A percentile compares a stretch with the other conserved stretches of the same genome.
These are phyloP conservation scores for Clonostachys rhizophaga DNA, from an alignment of 2,329 filamentous ascomycete genomes.

Conservation along the genomic window DNA sequence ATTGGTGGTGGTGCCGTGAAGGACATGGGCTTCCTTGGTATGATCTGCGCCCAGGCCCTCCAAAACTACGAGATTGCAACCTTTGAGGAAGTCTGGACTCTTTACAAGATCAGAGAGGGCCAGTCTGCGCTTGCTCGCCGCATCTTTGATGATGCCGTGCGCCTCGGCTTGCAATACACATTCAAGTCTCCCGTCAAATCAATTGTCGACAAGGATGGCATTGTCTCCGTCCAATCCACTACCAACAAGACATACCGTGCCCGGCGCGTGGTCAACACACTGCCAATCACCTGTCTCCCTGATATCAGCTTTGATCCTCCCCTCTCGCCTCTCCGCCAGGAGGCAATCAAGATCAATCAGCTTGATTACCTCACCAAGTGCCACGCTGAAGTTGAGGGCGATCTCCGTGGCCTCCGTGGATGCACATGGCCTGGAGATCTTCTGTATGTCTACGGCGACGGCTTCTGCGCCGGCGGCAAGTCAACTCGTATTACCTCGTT, in stretches of 20 bases:
- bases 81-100: conserved; percentile 8
- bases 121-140: conserved; percentile 14
- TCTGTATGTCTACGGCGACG: conserved; percentile 7
- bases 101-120: conserved; percentile 17
- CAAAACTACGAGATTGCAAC: conserved; percentile 9
- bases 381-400: conserved; percentile 9
- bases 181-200: conserved; percentile 14
- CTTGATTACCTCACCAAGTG: conserved; percentile 9
- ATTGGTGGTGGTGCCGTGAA: conserved; percentile 12
- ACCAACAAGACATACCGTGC: conserved; percentile 7
- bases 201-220: conserved; percentile 3
- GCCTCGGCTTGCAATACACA: conserved; percentile 12
- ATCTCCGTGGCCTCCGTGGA: conserved; percentile 7
- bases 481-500: conserved; percentile 4
- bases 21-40: conserved; percentile 9
- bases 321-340: conserved; percentile 7
- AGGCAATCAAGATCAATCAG: conserved; percentile 8
- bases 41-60: conserved; percentile 7
- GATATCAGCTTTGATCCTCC: conserved; percentile 10
- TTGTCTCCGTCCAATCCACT: conserved; percentile 1
- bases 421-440: conserved; percentile 4
- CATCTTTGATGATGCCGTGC: conserved; percentile 16
- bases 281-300: conserved; percentile 11
- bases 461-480: conserved; percentile 3
- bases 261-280: conserved; percentile 14